A percentile compares a stretch with the other conserved stretches of the same genome.
phyloP scores from a whole-genome alignment of 2,329 filamentous ascomycete genomes.

The Plectosphaerella plurivora region DNA sequence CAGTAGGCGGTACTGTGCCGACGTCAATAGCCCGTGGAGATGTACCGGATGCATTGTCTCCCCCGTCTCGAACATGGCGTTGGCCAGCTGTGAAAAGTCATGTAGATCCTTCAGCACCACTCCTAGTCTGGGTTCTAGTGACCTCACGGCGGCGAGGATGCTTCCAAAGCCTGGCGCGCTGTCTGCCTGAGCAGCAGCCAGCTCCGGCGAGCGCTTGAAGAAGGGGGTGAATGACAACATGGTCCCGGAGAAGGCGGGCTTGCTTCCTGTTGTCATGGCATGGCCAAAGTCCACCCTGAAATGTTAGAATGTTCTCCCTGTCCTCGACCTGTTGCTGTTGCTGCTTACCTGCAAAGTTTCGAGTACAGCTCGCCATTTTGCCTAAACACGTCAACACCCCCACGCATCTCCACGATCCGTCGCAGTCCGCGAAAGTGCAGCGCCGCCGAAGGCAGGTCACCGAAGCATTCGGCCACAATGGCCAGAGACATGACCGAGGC shows the following conservation, averaged over 20 bases:
- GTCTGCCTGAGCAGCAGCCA: background rate
- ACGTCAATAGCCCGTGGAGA: slow-evolving; percentile 23
- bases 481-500: slow-evolving; percentile 7
- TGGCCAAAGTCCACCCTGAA: slow-evolving; percentile 21
- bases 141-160: slow-evolving; percentile 9
- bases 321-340: background rate
- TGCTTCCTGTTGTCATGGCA: slow-evolving; percentile 17
- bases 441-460: slow-evolving; percentile 1
- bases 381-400: slow-evolving; percentile 16
- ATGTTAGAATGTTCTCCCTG: background rate
- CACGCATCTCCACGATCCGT: slow-evolving; percentile 19
- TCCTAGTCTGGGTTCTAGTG: slow-evolving; percentile 16
- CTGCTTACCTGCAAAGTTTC: slow-evolving; percentile 22
- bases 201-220: background rate
- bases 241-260: slow-evolving; percentile 15
- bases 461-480: slow-evolving; percentile 6
- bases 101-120: slow-evolving; percentile 22
- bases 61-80: slow-evolving; percentile 11
- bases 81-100: slow-evolving; percentile 21
- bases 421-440: slow-evolving; percentile 7
- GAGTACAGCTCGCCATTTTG: slow-evolving; percentile 19
- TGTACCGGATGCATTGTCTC: slow-evolving; percentile 19
- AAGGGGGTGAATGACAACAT: slow-evolving; percentile 15
- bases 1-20: slow-evolving; percentile 23
- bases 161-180: background rate